Percentiles rank a stretch among this genome's conserved stretches.
phyloP scores from a whole-genome alignment of 2,329 filamentous ascomycete species.

The Penicillium psychrosexuale region DNA sequence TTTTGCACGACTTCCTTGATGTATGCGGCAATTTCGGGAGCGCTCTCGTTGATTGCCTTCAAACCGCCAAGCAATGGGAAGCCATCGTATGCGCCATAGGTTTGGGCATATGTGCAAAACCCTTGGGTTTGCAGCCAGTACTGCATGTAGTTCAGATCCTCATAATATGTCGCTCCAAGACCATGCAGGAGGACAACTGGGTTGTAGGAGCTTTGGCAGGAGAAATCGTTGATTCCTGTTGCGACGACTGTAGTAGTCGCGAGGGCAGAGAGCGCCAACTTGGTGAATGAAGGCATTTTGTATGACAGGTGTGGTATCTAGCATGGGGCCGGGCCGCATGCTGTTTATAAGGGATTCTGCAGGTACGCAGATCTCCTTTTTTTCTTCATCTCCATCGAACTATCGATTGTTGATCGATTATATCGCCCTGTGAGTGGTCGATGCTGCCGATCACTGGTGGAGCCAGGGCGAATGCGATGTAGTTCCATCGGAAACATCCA shows the following conservation, averaged over 20 bases:
- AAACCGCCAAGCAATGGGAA: constrained; percentile 42
- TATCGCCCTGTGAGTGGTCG: constrained; percentile 12
- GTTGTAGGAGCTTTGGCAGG: constrained; percentile 31
- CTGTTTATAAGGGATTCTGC: background rate
- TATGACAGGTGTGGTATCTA: background rate
- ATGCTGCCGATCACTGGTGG: background rate
- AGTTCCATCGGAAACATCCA: background rate
- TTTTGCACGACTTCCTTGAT: constrained; percentile 35
- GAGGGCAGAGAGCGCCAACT: constrained; percentile 13
- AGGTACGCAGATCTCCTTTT: constrained; percentile 2
- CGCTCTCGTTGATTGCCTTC: constrained; percentile 38
- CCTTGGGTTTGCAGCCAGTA: constrained; percentile 36
- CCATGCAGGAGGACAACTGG: constrained; percentile 39
- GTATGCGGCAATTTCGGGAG: constrained; percentile 41
- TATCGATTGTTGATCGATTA: constrained; percentile 19
- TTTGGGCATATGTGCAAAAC: constrained; percentile 45
- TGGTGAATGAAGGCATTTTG: constrained; percentile 19
- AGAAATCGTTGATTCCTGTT: constrained; percentile 35
- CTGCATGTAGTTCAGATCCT: constrained; percentile 38
- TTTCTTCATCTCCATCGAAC: constrained; percentile 10
- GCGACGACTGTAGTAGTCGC: constrained; percentile 17
- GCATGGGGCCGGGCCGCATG: background rate
- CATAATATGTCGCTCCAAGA: constrained; percentile 38
- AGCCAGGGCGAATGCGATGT: background rate
- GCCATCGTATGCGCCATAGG: constrained; percentile 41